Conservation (phyloP, 75 land plant genomes). For the Larix kaempferi region DNA sequence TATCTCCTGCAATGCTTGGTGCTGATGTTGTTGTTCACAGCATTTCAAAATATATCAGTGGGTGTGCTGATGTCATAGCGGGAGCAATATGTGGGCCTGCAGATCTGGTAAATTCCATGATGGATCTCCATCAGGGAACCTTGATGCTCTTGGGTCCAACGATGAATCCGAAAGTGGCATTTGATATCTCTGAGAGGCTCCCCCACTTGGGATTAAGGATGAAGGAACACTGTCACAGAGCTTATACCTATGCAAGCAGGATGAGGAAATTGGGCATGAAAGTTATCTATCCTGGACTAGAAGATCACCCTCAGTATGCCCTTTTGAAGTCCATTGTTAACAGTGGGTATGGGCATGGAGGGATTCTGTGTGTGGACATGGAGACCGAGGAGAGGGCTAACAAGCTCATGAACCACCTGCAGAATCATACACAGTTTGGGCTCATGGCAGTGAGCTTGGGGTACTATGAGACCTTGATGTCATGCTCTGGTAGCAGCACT, state of each 20-base stretch:
- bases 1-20: conserved; percentile 78
- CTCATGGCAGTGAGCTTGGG: conserved; percentile 94
- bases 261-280: conserved; percentile 74
- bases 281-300: conserved; percentile 90
- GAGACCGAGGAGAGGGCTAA: conserved; percentile 77
- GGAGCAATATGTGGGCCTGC: conserved; percentile 91
- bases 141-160: conserved; percentile 96
- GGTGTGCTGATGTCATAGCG: conserved; percentile 88
- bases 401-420: conserved; percentile 66
- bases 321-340: conserved; percentile 69
- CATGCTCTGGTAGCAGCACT: conserved; percentile 93
- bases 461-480: conserved; percentile 95
- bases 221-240: conserved; percentile 83
- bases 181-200: conserved; percentile 74
- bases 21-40: conserved; percentile 93
- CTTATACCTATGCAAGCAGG: conserved; percentile 48
- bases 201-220: conserved; percentile 79
- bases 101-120: conserved; percentile 72
- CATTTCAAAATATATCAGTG: conserved; percentile 86
- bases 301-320: conserved; percentile 76
- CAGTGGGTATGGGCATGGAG: conserved; percentile 80
- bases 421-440: conserved; percentile 78
- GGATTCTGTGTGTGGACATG: conserved; percentile 75
- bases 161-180: conserved; percentile 92
- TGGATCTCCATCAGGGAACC: conserved; percentile 88